A percentile compares a stretch with the other conserved stretches of the same genome.
Conservation (phyloP, 202 grass and related monocot species). For the Dendrocalamus latiflorus region DNA sequence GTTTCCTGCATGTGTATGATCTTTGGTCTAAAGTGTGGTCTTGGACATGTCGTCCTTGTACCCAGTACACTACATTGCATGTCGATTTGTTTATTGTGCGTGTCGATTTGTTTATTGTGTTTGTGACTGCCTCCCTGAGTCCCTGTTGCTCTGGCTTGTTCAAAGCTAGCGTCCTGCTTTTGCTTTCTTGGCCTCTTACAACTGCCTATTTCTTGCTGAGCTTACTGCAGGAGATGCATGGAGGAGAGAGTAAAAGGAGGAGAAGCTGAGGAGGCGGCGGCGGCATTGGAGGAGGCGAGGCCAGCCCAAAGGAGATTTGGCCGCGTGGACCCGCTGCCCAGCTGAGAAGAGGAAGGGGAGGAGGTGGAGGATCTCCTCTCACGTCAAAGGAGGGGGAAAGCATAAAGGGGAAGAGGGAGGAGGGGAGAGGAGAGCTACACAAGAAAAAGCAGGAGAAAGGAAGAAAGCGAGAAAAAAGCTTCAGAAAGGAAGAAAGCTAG, state of each 20-base stretch:
- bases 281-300: not conserved
- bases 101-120: too few species aligned
- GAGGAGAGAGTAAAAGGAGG: constrained; percentile 13
- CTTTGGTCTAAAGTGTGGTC: constrained; percentile 32
- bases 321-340: constrained; percentile 15
- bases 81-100: constrained; percentile 21
- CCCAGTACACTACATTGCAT: not conserved
- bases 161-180: constrained; percentile 23
- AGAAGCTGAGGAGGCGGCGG: not conserved
- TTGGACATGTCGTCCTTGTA: not conserved
- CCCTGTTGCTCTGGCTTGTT: not conserved
- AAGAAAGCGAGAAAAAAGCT: not conserved
- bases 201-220: constrained; percentile 16
- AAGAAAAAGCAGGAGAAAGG: not conserved
- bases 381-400: constrained; percentile 29
- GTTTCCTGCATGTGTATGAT: constrained; percentile 11
- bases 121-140: not conserved
- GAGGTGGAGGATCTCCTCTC: constrained; percentile 32
- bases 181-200: constrained; percentile 24
- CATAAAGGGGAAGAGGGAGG: constrained; percentile 18
- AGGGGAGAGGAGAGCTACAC: not conserved
- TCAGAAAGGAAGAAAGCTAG: not conserved
- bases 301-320: constrained; percentile 25
- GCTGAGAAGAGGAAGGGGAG: not conserved
- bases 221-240: not conserved